phyloP scores from a whole-genome alignment of 2,329 filamentous ascomycete species.

The Tolypocladium capitatum region DNA sequence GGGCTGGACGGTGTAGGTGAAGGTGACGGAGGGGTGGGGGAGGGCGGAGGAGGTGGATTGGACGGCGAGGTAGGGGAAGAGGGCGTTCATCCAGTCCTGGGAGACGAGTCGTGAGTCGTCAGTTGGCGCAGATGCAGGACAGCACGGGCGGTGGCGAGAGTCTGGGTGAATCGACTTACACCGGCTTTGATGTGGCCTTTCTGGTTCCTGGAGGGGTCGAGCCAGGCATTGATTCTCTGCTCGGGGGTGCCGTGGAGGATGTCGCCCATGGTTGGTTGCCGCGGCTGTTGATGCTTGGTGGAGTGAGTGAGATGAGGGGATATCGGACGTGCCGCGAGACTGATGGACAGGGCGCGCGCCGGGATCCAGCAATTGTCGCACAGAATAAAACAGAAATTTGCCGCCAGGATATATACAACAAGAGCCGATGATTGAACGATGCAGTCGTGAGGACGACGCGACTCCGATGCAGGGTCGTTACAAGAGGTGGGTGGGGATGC shows the following conservation, averaged over 20 bases:
- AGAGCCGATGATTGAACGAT: background rate
- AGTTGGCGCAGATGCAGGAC: background rate
- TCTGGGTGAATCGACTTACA: slow-evolving; percentile 9
- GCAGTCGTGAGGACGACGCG: background rate
- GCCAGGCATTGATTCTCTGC: slow-evolving; percentile 18
- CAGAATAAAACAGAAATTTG: background rate
- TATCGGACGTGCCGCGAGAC: background rate
- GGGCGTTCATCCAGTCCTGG: slow-evolving; percentile 31
- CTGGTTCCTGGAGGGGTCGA: slow-evolving; percentile 14
- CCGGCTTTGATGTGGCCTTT: slow-evolving; percentile 16
- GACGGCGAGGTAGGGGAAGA: slow-evolving; percentile 29
- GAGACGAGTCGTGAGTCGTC: background rate
- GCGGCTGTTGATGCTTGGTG: background rate
- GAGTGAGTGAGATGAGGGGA: background rate
- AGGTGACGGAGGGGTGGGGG: slow-evolving; percentile 26
- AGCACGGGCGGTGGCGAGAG: background rate
- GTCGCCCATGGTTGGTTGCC: slow-evolving; percentile 5
- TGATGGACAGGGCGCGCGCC: no score
- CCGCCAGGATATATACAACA: background rate
- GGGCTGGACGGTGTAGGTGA: slow-evolving; percentile 34
- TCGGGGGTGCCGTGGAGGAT: slow-evolving; percentile 16
- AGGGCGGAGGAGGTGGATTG: slow-evolving; percentile 18
- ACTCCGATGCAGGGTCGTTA: background rate
- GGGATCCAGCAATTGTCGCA: background rate
- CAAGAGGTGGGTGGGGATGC: no score